These are phyloP conservation scores for Trichophyton simii DNA, from an alignment of 2,329 filamentous ascomycete species.

Conservation along the genomic window DNA sequence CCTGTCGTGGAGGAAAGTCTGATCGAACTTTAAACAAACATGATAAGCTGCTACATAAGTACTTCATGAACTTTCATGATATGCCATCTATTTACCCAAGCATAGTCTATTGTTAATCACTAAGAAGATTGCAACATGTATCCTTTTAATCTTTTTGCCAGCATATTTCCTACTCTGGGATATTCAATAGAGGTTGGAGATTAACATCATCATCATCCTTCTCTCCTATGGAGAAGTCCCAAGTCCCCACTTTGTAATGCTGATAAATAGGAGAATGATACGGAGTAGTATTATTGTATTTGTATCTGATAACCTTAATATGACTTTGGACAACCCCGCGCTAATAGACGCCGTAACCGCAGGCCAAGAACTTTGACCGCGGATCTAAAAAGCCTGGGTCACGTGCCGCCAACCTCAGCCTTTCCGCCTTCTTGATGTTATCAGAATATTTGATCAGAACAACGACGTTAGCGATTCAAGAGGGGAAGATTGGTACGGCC, in stretches of 20 bases:
- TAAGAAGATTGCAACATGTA: background rate
- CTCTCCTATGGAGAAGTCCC: background rate
- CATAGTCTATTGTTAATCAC: background rate
- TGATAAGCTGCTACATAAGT: background rate
- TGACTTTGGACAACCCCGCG: no score
- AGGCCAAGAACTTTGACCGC: no score
- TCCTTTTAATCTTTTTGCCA: background rate
- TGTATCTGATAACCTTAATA: no score
- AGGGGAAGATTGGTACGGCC: conserved; percentile 3
- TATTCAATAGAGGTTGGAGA: background rate
- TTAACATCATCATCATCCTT: background rate
- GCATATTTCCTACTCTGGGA: background rate
- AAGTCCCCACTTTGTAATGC: no score
- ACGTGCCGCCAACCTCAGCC: no score
- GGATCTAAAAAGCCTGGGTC: no score
- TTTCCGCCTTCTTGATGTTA: no score
- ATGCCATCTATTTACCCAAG: background rate
- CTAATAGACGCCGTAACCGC: no score
- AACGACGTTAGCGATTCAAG: no score
- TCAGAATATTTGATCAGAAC: no score
- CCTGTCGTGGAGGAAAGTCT: conserved; percentile 58
- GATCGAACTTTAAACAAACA: conserved; percentile 53
- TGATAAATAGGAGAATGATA: no score
- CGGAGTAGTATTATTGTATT: no score
- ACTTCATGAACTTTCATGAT: background rate